phyloP scores from a whole-genome alignment of 2,329 filamentous ascomycete genomes.

The Aurifilum marmelostoma region DNA sequence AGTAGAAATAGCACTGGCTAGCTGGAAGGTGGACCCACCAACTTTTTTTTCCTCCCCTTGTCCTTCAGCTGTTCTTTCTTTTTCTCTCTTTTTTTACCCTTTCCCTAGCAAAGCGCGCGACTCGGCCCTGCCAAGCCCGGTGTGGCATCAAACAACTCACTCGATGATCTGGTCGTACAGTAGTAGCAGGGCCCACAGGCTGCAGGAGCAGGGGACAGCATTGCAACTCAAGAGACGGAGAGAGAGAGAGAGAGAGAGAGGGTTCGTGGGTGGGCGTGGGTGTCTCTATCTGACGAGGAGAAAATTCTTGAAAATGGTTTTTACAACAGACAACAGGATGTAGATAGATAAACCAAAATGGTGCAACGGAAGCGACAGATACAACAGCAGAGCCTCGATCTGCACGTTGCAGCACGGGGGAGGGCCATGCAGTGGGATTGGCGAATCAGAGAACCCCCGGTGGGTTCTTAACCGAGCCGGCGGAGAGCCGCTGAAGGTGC shows the following conservation, averaged over 20 bases:
- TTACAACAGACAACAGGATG: not conserved
- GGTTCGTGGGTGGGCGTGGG: too few relatives aligned
- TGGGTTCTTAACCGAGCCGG: not conserved
- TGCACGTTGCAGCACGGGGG: not conserved
- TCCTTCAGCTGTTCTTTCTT: not conserved
- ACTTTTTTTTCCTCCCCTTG: not conserved
- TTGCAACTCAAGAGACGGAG: too few relatives aligned
- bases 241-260: too few relatives aligned
- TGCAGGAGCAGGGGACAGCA: not conserved
- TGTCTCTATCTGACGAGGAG: not conserved
- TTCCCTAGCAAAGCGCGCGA: constrained; percentile 3
- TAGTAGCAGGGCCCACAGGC: not conserved
- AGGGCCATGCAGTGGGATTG: constrained; percentile 6
- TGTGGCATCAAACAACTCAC: not conserved
- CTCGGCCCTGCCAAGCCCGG: constrained; percentile 2
- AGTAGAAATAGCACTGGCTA: not conserved
- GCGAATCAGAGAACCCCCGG: not conserved
- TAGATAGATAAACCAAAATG: not conserved
- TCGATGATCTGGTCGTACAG: constrained; percentile 8
- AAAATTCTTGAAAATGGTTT: not conserved
- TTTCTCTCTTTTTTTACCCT: not conserved
- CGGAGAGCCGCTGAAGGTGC: not conserved
- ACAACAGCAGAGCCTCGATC: constrained; percentile 13
- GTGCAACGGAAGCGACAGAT: constrained; percentile 1
- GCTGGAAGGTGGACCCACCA: constrained; percentile 3